A percentile compares a stretch with the other conserved stretches of the same genome.
phyloP scores from a whole-genome alignment of 2,329 filamentous ascomycete species.

The Cryphonectria parasitica region DNA sequence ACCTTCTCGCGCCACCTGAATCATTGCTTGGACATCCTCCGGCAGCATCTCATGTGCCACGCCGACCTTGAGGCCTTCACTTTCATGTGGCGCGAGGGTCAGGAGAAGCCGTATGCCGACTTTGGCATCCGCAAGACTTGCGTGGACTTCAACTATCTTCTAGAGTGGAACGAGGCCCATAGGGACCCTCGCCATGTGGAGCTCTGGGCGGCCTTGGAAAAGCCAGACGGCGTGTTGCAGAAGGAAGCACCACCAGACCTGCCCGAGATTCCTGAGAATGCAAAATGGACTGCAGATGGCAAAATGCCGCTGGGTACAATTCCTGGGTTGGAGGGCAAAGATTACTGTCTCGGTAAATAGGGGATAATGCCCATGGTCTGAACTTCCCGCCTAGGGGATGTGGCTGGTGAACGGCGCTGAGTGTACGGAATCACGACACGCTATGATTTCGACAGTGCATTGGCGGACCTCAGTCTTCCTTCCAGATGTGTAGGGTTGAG shows the following conservation, averaged over 20 bases:
- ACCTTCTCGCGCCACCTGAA: conserved; percentile 17
- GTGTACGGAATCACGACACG: background rate
- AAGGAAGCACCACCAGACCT: background rate
- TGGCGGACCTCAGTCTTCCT: background rate
- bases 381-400: background rate
- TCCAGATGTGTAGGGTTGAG: no score
- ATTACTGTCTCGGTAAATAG: conserved; percentile 1
- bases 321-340: conserved; percentile 8
- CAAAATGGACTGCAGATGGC: background rate
- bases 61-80: conserved; percentile 18
- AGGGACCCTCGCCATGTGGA: conserved; percentile 1
- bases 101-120: conserved; percentile 19
- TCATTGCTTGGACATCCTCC: conserved; percentile 20
- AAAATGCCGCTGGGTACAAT: conserved; percentile 2
- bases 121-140: conserved; percentile 22
- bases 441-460: background rate
- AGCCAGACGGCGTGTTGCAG: conserved; percentile 7
- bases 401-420: background rate
- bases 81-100: conserved; percentile 16
- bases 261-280: background rate
- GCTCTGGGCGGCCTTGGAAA: background rate
- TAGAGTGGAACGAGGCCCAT: conserved; percentile 16
- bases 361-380: background rate
- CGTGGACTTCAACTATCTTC: conserved; percentile 16
- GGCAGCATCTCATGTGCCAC: conserved; percentile 20